Base-by-base conservation (phyloP, 495 filamentous ascomycete species). In the Penicillium lividum region DNA sequence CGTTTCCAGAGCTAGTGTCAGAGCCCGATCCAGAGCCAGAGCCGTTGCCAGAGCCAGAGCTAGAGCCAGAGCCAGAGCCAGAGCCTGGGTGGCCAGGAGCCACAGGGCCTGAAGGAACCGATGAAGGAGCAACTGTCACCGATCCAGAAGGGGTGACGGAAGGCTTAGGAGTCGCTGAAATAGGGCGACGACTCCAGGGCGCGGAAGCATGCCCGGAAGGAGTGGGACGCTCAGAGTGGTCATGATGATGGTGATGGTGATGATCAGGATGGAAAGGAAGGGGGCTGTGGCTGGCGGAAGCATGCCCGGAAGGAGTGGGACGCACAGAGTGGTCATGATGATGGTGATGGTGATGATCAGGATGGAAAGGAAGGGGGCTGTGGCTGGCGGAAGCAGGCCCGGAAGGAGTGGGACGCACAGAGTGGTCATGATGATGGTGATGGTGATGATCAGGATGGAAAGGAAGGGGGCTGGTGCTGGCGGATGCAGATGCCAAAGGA, bases 101-200 rank as follows among this genome's bases (percentile, higher is more conserved):
- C 22, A 22, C 22, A 22, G 22, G 22, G 16, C 25, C 15, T 10
- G 46, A 31, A 31, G 46, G 27, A 33, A 18, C n/a, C 18, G 15
- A 5, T 15, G 38, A 40, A 16, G 38, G 38, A 40, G 38, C 38
- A 16, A 16, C 38, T 4, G 22, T 22, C 22, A 40, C 15, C 3
- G 38, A 40, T 2, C 38, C 38, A 5, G 38, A 40, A 15, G 43
- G 43, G 8, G 43, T 46, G 10, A 27, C 27, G 4, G 16, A 27
- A 5, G 43, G 43, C 43, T 3, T 27, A 4, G 27, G 16, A 18
- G 46, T 31, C 7, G 46, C 13, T 7, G 46, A 49, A 15, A 49
- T 49, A n/a, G 46, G 46, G 8, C 46, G 46, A 49, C 46, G 46
- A 15, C 46, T 49, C 46, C 25, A 49, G 7, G 46, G 28, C 2